Evolutionary conservation across 345 rosid genomes (phyloP), one percentile per base, ranked within the genome.

Genomic region (Eucalyptus melliodora): DNA sequence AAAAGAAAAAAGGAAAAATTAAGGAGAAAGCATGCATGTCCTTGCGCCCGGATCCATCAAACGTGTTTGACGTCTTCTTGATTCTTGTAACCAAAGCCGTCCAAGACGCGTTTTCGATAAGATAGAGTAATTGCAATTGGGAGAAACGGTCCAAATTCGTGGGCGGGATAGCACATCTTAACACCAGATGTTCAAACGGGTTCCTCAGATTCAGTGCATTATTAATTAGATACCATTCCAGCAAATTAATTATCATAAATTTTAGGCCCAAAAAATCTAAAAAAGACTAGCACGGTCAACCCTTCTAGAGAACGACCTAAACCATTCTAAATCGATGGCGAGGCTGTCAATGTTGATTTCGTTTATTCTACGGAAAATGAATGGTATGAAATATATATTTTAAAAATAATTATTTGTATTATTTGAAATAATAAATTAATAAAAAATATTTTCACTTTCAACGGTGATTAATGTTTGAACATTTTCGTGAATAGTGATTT

Each of bases 401-500:
- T 31, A 1, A 4, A 7, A 16, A 67, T 12, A 6, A 27, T 27
- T 6, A 12, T 12, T 62, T 7, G 0, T 4, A 62, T 62, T 7
- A 1, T n/a, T 62, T 14, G 1, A 62, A 62, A 30, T 13, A 14
- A 30, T 65, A 6, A 30, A 14, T 30, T 6, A 14, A 30, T 62
- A 3, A 65, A 30, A 30, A 30, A 1, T 30, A 65, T 30, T 30
- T 65, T 65, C 34, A 27, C 8, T 30, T 30, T 65, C 5, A 4
- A 15, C 16, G 1, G 1, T 2, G 4, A 65, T 65, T 12, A 4
- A 65, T 65, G 9, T n/a, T 14, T 13, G n/a, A 27, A 30, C 3
- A 4, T 15, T 14, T 65, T 14, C 4, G 1, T 0, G 10, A 8
- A n/a, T 8, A 8, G 4, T 1, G 2, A 15, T 7, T 6, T 30